Evolutionary conservation across 2,329 filamentous ascomycete species (phyloP).

Genomic region (Juglanconis oblonga): DNA sequence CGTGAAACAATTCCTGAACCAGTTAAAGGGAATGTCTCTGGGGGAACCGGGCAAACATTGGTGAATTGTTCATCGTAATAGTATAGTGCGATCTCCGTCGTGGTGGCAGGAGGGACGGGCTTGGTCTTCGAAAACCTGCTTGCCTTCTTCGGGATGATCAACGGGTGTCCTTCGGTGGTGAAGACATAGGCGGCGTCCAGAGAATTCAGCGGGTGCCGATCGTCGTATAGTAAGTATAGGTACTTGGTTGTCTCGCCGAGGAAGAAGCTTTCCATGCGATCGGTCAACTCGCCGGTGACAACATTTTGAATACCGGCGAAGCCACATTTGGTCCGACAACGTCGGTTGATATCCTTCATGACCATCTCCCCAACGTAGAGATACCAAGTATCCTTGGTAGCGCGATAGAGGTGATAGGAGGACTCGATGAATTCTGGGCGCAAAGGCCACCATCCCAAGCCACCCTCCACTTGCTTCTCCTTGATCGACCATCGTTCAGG

Average conservation of each 20-base stretch:
- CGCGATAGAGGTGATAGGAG: slow-evolving; percentile 91
- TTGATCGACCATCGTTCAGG: slow-evolving; percentile 92
- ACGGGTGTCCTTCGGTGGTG: slow-evolving; percentile 90
- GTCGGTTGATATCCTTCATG: slow-evolving; percentile 77
- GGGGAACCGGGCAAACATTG: slow-evolving; percentile 65
- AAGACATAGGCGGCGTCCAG: slow-evolving; percentile 89
- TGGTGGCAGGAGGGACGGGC: slow-evolving; percentile 15
- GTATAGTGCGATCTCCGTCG: slow-evolving; percentile 20
- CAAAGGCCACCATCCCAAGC: slow-evolving; percentile 91
- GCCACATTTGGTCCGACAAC: slow-evolving; percentile 88
- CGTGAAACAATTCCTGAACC: slow-evolving; percentile 79
- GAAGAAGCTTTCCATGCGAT: slow-evolving; percentile 99
- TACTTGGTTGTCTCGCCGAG: slow-evolving; percentile 96
- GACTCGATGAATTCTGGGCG: slow-evolving; percentile 97
- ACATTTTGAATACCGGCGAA: slow-evolving; percentile 90
- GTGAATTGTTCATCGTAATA: slow-evolving; percentile 46
- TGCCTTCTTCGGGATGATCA: slow-evolving; percentile 68
- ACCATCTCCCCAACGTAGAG: slow-evolving; percentile 95
- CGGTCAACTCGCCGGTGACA: slow-evolving; percentile 76
- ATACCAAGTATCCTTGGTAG: slow-evolving; percentile 94
- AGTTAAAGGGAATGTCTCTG: slow-evolving; percentile 59
- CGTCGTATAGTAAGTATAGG: slow-evolving; percentile 85
- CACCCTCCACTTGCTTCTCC: slow-evolving; percentile 79
- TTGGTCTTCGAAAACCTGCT: slow-evolving; percentile 23
- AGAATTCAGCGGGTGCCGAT: slow-evolving; percentile 80